These are phyloP conservation scores for Boletus edulis DNA, from an alignment of 768 basidiomycete genomes.

Conservation along the genomic window DNA sequence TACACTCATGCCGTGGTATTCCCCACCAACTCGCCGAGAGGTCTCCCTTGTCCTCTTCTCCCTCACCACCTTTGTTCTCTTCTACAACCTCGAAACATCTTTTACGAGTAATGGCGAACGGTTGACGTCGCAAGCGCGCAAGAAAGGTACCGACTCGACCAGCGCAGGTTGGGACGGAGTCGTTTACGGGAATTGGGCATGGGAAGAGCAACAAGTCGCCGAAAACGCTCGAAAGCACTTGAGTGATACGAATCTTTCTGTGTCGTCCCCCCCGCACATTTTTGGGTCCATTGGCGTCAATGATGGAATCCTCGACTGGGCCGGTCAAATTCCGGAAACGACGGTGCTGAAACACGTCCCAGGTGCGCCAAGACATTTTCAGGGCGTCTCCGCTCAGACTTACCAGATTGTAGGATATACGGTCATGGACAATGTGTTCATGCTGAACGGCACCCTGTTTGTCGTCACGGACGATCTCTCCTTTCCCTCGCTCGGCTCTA, in stretches of 20 bases:
- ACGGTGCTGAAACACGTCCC: conserved; percentile 61
- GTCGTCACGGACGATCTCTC: conserved; percentile 67
- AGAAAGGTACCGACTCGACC: not conserved
- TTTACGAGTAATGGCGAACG: conserved; percentile 44
- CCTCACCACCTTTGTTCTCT: conserved; percentile 61
- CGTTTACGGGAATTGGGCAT: conserved; percentile 70
- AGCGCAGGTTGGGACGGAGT: conserved; percentile 50
- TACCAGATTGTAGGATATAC: conserved; percentile 61
- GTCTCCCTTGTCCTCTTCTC: conserved; percentile 65
- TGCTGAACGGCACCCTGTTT: conserved; percentile 70
- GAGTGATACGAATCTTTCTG: conserved; percentile 22
- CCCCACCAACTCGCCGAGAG: conserved; percentile 73
- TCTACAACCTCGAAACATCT: conserved; percentile 72
- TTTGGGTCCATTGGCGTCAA: conserved; percentile 38
- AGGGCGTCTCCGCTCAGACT: not conserved
- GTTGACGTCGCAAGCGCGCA: conserved; percentile 17
- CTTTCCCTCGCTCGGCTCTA: conserved; percentile 55
- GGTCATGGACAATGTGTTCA: conserved; percentile 76
- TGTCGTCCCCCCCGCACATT: conserved; percentile 18
- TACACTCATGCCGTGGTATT: conserved; percentile 53
- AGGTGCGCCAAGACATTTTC: conserved; percentile 41
- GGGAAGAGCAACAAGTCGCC: conserved; percentile 60
- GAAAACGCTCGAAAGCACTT: conserved; percentile 48
- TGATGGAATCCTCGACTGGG: conserved; percentile 58
- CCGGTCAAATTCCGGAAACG: conserved; percentile 51